Evolutionary conservation across 768 basidiomycete genomes (phyloP).

Genomic region (Mycena venus): DNA sequence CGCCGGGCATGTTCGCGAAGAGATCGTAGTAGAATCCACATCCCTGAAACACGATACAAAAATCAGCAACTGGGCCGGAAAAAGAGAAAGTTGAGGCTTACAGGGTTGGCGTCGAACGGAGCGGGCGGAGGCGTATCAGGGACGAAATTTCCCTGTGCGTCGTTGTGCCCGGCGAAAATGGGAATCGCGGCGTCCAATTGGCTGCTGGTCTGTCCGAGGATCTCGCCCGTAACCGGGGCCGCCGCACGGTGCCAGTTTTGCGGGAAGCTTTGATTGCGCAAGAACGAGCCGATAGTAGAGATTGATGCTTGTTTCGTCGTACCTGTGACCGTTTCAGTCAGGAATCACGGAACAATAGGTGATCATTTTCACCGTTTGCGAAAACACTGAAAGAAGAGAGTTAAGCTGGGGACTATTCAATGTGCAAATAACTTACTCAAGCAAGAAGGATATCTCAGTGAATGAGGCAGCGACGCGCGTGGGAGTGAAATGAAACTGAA

Average conservation of each 20-base stretch:
- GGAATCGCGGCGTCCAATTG: not conserved
- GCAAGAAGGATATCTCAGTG: slow-evolving; percentile 5
- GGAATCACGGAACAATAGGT: not conserved
- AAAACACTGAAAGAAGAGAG: slow-evolving; percentile 16
- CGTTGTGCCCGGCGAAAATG: slow-evolving; percentile 12
- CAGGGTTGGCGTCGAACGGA: slow-evolving; percentile 14
- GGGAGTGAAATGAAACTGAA: slow-evolving; percentile 16
- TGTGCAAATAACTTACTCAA: slow-evolving; percentile 10
- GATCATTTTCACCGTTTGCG: slow-evolving; percentile 18
- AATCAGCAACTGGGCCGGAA: slow-evolving; percentile 1
- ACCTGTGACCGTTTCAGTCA: slow-evolving; percentile 1
- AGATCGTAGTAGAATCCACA: slow-evolving; percentile 14
- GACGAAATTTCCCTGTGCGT: slow-evolving; percentile 17
- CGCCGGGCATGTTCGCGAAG: slow-evolving; percentile 13
- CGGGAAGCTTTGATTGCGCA: slow-evolving; percentile 29
- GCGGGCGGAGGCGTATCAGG: slow-evolving; percentile 18
- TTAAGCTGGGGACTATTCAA: slow-evolving; percentile 5
- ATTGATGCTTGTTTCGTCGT: slow-evolving; percentile 27
- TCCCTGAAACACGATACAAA: slow-evolving; percentile 5
- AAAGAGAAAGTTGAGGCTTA: slow-evolving; percentile 3
- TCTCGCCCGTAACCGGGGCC: slow-evolving; percentile 13
- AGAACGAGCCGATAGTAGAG: slow-evolving; percentile 28
- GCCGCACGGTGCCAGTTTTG: slow-evolving; percentile 22
- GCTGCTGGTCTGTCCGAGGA: not conserved
- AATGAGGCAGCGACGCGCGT: slow-evolving; percentile 10